These are phyloP conservation scores for Mycena alexandri DNA, from an alignment of 768 basidiomycete genomes.

Conservation along the genomic window DNA sequence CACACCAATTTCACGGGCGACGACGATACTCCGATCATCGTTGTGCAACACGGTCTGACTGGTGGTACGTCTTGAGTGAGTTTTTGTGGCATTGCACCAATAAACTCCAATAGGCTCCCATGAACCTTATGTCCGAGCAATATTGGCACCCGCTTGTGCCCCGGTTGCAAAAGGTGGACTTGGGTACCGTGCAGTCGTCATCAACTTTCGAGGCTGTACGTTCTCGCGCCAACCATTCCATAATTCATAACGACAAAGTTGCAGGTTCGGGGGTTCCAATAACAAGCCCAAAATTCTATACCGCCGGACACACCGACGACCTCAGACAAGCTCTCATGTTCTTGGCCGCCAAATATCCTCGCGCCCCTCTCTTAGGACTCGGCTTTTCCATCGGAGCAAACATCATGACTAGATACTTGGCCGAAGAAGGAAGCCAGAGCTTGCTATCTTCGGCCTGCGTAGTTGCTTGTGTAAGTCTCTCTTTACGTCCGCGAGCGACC, in stretches of 20 bases:
- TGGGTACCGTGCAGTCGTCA: slow-evolving; percentile 88
- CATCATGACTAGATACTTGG: slow-evolving; percentile 89
- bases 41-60: slow-evolving; percentile 67
- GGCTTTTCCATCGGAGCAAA: slow-evolving; percentile 96
- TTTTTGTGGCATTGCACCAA: slow-evolving; percentile 16
- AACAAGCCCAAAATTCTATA: slow-evolving; percentile 86
- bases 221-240: slow-evolving; percentile 37
- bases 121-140: slow-evolving; percentile 88
- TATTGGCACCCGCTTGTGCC: slow-evolving; percentile 79
- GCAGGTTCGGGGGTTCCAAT: slow-evolving; percentile 87
- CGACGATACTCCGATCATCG: slow-evolving; percentile 63
- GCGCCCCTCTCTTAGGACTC: slow-evolving; percentile 84
- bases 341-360: slow-evolving; percentile 77
- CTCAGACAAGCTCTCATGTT: slow-evolving; percentile 83
- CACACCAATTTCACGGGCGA: slow-evolving; percentile 50
- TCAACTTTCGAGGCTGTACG: slow-evolving; percentile 94
- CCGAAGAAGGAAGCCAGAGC: slow-evolving; percentile 78
- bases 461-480: slow-evolving; percentile 75
- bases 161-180: slow-evolving; percentile 84
- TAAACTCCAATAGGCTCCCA: slow-evolving; percentile 74
- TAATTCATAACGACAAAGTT: slow-evolving; percentile 26
- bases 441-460: slow-evolving; percentile 74
- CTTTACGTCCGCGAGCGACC: slow-evolving; percentile 20
- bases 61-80: slow-evolving; percentile 51
- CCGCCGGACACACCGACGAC: slow-evolving; percentile 91